phyloP scores from a whole-genome alignment of 768 basidiomycete species.

The Myochromella boudieri region DNA sequence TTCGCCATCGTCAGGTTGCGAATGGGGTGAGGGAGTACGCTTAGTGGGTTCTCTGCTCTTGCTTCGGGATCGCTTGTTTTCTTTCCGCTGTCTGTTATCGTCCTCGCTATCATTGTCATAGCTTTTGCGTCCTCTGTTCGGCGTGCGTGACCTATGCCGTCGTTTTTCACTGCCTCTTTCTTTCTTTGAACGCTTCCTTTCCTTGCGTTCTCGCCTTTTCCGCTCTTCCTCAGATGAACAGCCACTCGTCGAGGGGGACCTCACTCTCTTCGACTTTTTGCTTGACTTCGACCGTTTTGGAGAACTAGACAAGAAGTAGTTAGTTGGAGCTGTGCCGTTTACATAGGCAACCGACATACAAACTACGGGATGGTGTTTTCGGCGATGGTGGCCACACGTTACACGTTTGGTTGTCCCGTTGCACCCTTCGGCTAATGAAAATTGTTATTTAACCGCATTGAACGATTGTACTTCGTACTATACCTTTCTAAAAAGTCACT shows the following conservation, averaged over 20 bases:
- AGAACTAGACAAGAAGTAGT: slow-evolving; percentile 39
- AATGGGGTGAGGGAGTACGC: slow-evolving; percentile 28
- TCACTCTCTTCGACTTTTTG: slow-evolving; percentile 60
- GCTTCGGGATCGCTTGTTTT: slow-evolving; percentile 26
- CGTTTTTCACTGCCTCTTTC: slow-evolving; percentile 41
- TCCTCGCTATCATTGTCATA: slow-evolving; percentile 39
- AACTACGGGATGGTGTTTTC: slow-evolving; percentile 55
- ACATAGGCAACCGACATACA: slow-evolving; percentile 40
- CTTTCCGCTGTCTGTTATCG: slow-evolving; percentile 27
- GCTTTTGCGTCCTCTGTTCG: slow-evolving; percentile 29
- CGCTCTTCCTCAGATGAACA: slow-evolving; percentile 59
- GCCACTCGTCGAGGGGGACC: slow-evolving; percentile 50
- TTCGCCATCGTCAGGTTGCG: slow-evolving; percentile 39
- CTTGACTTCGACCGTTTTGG: slow-evolving; percentile 53
- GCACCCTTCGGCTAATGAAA: slow-evolving; percentile 61
- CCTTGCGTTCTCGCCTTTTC: slow-evolving; percentile 56
- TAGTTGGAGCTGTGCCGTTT: background rate
- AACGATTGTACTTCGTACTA: too few species aligned
- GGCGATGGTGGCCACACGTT: slow-evolving; percentile 87
- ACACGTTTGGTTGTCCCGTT: slow-evolving; percentile 56
- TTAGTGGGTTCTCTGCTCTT: slow-evolving; percentile 30
- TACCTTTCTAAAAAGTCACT: slow-evolving; percentile 73
- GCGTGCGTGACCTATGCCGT: slow-evolving; percentile 34
- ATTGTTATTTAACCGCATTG: slow-evolving; percentile 8
- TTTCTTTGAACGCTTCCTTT: slow-evolving; percentile 55